phyloP scores from a whole-genome alignment of 352 stramenopile genomes.

The Phytophthora fragariae region DNA sequence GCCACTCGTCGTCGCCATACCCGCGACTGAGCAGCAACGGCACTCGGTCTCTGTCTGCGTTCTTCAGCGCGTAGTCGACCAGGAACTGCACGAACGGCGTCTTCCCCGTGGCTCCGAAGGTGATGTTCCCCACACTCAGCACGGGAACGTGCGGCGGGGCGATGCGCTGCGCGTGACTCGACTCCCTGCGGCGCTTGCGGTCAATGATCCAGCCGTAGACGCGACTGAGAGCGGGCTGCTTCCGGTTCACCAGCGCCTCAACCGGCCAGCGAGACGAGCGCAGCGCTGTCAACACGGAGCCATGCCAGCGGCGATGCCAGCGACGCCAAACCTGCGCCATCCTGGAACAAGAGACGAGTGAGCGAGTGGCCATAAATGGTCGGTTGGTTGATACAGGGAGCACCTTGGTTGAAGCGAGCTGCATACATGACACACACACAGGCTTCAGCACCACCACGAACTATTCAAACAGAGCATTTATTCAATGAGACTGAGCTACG shows the following conservation, averaged over 20 bases:
- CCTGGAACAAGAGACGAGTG: slow-evolving; percentile 18
- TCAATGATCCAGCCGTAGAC: slow-evolving; percentile 49
- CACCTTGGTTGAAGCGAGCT: neutral
- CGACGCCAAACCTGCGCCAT: slow-evolving; percentile 36
- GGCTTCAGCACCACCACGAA: slow-evolving; percentile 7
- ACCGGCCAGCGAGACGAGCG: slow-evolving; percentile 27
- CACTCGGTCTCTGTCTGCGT: slow-evolving; percentile 12
- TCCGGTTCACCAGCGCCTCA: neutral
- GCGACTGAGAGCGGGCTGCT: slow-evolving; percentile 48
- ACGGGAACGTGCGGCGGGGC: slow-evolving; percentile 45
- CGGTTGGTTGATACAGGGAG: neutral
- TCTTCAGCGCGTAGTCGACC: slow-evolving; percentile 27
- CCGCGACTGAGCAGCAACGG: slow-evolving; percentile 66
- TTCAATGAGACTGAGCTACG: slow-evolving; percentile 31
- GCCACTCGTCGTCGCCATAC: slow-evolving; percentile 78
- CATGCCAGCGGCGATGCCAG: slow-evolving; percentile 41
- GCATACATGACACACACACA: too few species aligned
- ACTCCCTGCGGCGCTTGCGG: slow-evolving; percentile 42
- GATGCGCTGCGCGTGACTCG: slow-evolving; percentile 34
- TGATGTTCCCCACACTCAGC: slow-evolving; percentile 77
- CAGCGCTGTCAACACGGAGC: slow-evolving; percentile 39
- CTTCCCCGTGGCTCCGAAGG: slow-evolving; percentile 79
- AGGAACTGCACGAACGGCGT: slow-evolving; percentile 69
- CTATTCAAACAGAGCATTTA: slow-evolving; percentile 40
- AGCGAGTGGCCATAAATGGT: slow-evolving; percentile 22